Conservation (phyloP, 1,284 basidiomycete genomes). For the Cryptococcus jaspeensis region DNA sequence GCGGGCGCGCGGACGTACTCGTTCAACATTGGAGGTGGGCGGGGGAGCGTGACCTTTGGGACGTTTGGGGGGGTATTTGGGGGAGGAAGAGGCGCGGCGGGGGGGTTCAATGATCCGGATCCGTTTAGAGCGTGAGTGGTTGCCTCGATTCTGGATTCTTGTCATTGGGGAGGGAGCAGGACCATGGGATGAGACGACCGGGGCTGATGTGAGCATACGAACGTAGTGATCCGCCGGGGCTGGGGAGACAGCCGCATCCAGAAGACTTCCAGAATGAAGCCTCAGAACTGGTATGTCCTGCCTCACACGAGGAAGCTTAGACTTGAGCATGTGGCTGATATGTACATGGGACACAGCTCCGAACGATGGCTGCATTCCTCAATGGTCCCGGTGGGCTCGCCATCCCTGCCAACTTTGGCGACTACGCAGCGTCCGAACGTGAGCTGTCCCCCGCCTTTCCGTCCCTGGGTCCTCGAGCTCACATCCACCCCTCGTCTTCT, state of each 20-base stretch:
- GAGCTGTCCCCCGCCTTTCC: slow-evolving; percentile 1
- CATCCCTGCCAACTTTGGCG: slow-evolving; percentile 33
- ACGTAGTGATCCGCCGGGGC: background rate
- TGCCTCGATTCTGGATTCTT: background rate
- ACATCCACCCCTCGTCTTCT: background rate
- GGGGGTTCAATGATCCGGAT: slow-evolving; percentile 3
- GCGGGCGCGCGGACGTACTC: slow-evolving; percentile 20
- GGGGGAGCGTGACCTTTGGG: slow-evolving; percentile 29
- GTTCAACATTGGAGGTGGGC: slow-evolving; percentile 35
- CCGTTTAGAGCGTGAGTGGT: slow-evolving; percentile 14
- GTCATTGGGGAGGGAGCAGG: no score
- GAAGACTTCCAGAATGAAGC: slow-evolving; percentile 9
- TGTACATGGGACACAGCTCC: slow-evolving; percentile 19
- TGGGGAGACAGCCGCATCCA: background rate
- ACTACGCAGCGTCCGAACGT: slow-evolving; percentile 49
- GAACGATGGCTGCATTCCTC: slow-evolving; percentile 33
- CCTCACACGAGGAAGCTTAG: background rate
- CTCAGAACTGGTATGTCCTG: slow-evolving; percentile 25
- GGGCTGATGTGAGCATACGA: no score
- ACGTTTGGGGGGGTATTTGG: slow-evolving; percentile 9
- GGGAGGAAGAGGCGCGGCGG: slow-evolving; percentile 15
- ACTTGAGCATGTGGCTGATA: background rate
- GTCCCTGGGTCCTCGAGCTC: background rate
- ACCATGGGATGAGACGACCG: no score
- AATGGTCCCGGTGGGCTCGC: slow-evolving; percentile 25